These are phyloP conservation scores for Xylaria curta DNA, from an alignment of 495 filamentous ascomycete species.

Conservation along the genomic window DNA sequence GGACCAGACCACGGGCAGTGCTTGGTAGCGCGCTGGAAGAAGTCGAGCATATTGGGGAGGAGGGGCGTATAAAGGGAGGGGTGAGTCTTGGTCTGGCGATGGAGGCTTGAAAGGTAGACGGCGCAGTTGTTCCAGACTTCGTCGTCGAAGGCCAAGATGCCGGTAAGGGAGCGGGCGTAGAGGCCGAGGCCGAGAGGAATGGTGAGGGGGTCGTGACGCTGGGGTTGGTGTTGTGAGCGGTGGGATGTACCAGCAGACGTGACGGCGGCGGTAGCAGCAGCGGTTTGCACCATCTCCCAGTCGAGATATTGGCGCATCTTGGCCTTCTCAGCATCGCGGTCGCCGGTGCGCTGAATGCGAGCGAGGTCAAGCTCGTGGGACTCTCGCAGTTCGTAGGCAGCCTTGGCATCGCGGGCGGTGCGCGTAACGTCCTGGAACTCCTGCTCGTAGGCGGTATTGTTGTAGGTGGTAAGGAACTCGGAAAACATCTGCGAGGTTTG, in stretches of 20 bases:
- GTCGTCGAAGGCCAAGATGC: constrained; percentile 71
- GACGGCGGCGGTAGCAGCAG: constrained; percentile 23
- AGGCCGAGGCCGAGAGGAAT: constrained; percentile 73
- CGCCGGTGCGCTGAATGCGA: constrained; percentile 62
- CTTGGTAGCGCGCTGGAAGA: constrained; percentile 73
- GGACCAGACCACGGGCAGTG: constrained; percentile 93
- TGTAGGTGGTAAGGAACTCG: constrained; percentile 78
- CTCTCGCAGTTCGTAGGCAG: constrained; percentile 71
- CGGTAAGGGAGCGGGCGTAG: constrained; percentile 75
- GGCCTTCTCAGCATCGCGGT: constrained; percentile 62
- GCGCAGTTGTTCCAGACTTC: constrained; percentile 80
- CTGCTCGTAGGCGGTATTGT: constrained; percentile 74
- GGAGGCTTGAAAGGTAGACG: constrained; percentile 65
- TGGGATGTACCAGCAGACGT: neutral
- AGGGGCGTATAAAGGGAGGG: constrained; percentile 25
- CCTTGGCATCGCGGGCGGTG: constrained; percentile 70
- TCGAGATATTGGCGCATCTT: constrained; percentile 78
- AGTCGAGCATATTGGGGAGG: constrained; percentile 53
- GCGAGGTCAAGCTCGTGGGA: constrained; percentile 71
- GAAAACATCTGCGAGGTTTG: constrained; percentile 85
- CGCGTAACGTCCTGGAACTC: constrained; percentile 76
- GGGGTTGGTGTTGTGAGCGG: constrained; percentile 40
- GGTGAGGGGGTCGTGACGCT: constrained; percentile 50
- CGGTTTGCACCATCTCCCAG: constrained; percentile 74
- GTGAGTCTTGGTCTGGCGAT: constrained; percentile 42